Percentiles rank a stretch among this genome's conserved stretches.
Evolutionary conservation across 768 basidiomycete species (phyloP).

Genomic region (Paxillus involutus): DNA sequence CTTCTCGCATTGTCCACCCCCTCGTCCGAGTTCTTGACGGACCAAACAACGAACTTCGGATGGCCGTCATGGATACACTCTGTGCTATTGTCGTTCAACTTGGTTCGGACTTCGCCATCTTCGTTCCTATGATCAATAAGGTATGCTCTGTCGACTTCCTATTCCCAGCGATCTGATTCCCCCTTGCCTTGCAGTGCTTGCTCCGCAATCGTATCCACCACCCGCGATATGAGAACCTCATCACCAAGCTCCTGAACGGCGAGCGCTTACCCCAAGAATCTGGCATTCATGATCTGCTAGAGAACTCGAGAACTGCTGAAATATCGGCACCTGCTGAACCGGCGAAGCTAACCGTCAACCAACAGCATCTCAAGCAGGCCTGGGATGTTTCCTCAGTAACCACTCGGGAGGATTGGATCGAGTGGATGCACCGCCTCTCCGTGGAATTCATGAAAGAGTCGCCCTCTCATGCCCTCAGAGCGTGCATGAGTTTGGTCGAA

Average conservation of each 20-base stretch:
- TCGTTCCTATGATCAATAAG: conserved; percentile 96
- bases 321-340: conserved; percentile 85
- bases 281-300: conserved; percentile 68
- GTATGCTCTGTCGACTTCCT: conserved; percentile 35
- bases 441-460: conserved; percentile 98
- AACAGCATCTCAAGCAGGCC: conserved; percentile 94
- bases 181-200: conserved; percentile 52
- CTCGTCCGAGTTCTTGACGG: conserved; percentile 82
- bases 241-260: conserved; percentile 86
- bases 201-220: conserved; percentile 77
- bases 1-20: conserved; percentile 95
- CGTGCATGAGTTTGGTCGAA: conserved; percentile 93
- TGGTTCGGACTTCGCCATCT: conserved; percentile 95
- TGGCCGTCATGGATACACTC: conserved; percentile 88
- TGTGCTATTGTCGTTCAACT: conserved; percentile 92
- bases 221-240: conserved; percentile 82
- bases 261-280: conserved; percentile 89
- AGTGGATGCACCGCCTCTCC: conserved; percentile 92
- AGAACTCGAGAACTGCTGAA: conserved; percentile 64
- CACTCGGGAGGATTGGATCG: conserved; percentile 87
- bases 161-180: neutral
- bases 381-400: conserved; percentile 85
- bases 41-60: conserved; percentile 74
- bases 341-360: conserved; percentile 90
- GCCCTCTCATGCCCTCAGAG: conserved; percentile 95